These are phyloP conservation scores for Cryptococcus sp. DNA, from an alignment of 1,284 basidiomycete species.

Conservation along the genomic window DNA sequence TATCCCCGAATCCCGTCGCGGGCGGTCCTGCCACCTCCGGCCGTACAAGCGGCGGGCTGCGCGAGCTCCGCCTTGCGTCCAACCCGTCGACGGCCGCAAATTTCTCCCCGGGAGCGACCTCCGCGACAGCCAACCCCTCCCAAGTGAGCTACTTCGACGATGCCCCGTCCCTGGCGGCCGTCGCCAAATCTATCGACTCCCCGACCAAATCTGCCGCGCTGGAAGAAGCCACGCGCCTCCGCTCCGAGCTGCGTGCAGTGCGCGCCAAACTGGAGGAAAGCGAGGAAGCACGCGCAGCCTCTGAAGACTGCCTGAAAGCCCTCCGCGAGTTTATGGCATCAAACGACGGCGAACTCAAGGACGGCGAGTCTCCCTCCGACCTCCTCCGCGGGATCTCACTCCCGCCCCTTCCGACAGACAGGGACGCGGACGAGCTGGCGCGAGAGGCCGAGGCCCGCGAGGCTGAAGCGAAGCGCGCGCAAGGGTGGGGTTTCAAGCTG, in stretches of 20 bases:
- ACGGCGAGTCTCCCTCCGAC: slow-evolving; percentile 15
- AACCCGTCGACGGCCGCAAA: slow-evolving; percentile 8
- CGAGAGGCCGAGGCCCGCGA: slow-evolving; percentile 55
- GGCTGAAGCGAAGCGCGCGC: slow-evolving; percentile 12
- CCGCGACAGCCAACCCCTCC: slow-evolving; percentile 1
- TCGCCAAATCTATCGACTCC: neutral
- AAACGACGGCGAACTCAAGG: slow-evolving; percentile 1
- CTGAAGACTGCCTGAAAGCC: slow-evolving; percentile 76
- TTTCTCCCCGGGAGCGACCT: slow-evolving; percentile 1
- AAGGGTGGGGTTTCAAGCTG: slow-evolving; percentile 37
- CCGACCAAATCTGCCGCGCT: slow-evolving; percentile 8
- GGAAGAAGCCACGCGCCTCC: slow-evolving; percentile 58
- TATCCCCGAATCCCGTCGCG: slow-evolving; percentile 6
- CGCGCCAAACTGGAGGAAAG: slow-evolving; percentile 67
- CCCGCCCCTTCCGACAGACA: slow-evolving; percentile 60
- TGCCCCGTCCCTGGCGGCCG: neutral
- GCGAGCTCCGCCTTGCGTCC: slow-evolving; percentile 39
- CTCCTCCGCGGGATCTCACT: slow-evolving; percentile 50
- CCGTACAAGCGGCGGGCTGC: slow-evolving; percentile 26
- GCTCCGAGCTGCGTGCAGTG: slow-evolving; percentile 60
- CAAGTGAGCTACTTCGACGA: slow-evolving; percentile 17
- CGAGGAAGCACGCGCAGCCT: slow-evolving; percentile 77
- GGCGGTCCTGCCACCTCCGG: neutral
- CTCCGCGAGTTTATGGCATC: slow-evolving; percentile 75
- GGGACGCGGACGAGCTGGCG: slow-evolving; percentile 56